Conservation (phyloP, 805 yeast genomes). For the Komagataella pseudopastoris region DNA sequence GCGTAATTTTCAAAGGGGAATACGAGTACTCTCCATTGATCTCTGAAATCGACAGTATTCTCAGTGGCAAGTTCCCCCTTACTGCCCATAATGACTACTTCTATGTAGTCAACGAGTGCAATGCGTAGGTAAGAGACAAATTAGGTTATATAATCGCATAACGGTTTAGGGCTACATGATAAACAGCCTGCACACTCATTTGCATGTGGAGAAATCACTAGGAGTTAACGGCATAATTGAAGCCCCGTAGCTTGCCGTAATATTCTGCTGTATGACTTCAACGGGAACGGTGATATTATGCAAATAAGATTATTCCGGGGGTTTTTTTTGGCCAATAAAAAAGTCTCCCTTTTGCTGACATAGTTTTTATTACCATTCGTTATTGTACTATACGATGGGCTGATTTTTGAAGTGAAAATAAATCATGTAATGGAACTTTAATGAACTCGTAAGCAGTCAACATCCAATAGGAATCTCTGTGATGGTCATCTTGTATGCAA, state of each 20-base stretch:
- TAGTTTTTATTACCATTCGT: background rate
- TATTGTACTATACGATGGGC: background rate
- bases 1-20: constrained; percentile 8
- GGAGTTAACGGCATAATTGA: background rate
- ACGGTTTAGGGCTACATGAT: no score
- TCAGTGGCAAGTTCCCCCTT: background rate
- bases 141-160: background rate
- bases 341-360: background rate
- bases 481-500: background rate
- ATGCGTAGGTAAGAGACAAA: background rate
- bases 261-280: background rate
- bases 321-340: background rate
- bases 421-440: no score
- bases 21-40: constrained; percentile 5
- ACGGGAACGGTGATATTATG: no score
- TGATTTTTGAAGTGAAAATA: background rate
- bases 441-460: background rate
- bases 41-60: background rate
- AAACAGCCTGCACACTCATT: no score
- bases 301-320: background rate
- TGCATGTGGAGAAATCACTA: no score
- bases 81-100: background rate
- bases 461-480: background rate
- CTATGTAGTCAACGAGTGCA: background rate
- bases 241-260: background rate